phyloP scores from a whole-genome alignment of 495 filamentous ascomycete species.

The Penicillium nucicola region DNA sequence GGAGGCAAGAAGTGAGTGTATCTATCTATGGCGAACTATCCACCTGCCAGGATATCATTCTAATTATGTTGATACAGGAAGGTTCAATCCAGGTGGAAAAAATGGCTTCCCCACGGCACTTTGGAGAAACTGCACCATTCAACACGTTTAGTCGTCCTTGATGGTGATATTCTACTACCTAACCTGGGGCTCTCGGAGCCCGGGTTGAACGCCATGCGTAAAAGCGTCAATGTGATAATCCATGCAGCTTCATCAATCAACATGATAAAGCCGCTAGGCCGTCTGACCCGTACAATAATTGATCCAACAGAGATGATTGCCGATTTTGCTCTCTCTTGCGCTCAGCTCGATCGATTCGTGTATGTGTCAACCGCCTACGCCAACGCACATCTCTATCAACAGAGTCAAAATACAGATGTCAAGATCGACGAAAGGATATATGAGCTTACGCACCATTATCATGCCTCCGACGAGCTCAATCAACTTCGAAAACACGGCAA shows the following conservation, averaged over 20 bases:
- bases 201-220: background rate
- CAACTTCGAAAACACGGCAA: constrained; percentile 1
- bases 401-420: background rate
- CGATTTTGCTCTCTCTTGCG: background rate
- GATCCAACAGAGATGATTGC: constrained; percentile 1
- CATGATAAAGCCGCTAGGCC: constrained; percentile 1
- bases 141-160: background rate
- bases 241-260: constrained; percentile 25
- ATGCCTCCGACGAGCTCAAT: background rate
- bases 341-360: constrained; percentile 11
- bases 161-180: background rate
- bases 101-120: constrained; percentile 1
- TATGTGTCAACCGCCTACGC: constrained; percentile 15
- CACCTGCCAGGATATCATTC: background rate
- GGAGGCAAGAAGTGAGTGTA: constrained; percentile 9
- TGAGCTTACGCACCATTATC: background rate
- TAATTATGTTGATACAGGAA: background rate
- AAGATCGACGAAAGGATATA: constrained; percentile 9
- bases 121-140: background rate
- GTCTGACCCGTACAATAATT: constrained; percentile 6
- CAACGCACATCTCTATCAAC: constrained; percentile 4
- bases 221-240: constrained; percentile 14
- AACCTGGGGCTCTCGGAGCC: background rate
- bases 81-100: constrained; percentile 1
- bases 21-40: background rate